phyloP scores from a whole-genome alignment of 495 filamentous ascomycete genomes.

The Podospora fimiseda region DNA sequence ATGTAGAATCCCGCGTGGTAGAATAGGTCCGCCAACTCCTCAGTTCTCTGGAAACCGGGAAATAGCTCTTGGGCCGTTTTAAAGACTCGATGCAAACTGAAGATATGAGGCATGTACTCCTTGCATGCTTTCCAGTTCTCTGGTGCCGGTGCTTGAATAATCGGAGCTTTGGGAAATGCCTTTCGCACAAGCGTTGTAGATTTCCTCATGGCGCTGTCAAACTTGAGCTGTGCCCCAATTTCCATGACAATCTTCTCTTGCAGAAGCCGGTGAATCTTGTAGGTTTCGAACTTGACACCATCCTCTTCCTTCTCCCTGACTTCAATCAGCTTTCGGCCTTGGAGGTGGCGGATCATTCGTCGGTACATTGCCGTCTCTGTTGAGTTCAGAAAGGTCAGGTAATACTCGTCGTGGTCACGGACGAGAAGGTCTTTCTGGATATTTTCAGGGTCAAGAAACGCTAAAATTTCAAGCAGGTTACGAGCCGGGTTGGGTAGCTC shows the following conservation, averaged over 20 bases:
- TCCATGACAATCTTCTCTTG: constrained; percentile 3
- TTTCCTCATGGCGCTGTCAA: constrained; percentile 5
- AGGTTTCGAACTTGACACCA: not conserved
- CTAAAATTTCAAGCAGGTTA: constrained; percentile 18
- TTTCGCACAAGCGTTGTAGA: constrained; percentile 2
- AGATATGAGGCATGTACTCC: constrained; percentile 13
- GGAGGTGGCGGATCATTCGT: constrained; percentile 13
- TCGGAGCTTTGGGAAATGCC: constrained; percentile 2
- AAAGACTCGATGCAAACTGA: constrained; percentile 6
- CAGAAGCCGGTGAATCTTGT: constrained; percentile 4
- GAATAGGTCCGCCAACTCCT: constrained; percentile 18
- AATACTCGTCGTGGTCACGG: constrained; percentile 15
- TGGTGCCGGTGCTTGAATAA: constrained; percentile 16
- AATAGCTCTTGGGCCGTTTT: not conserved
- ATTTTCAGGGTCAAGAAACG: constrained; percentile 17
- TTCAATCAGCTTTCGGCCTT: constrained; percentile 5
- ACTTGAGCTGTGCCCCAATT: not conserved
- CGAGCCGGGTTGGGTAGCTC: constrained; percentile 13
- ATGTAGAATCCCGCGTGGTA: constrained; percentile 22
- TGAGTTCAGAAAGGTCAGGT: constrained; percentile 17
- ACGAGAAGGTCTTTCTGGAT: constrained; percentile 18
- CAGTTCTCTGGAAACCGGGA: not conserved
- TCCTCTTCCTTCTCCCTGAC: not conserved
- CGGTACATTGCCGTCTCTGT: constrained; percentile 9
- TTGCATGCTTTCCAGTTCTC: constrained; percentile 10